phyloP scores from a whole-genome alignment of 2,329 filamentous ascomycete species.

The Aspergillus spinulosporus region DNA sequence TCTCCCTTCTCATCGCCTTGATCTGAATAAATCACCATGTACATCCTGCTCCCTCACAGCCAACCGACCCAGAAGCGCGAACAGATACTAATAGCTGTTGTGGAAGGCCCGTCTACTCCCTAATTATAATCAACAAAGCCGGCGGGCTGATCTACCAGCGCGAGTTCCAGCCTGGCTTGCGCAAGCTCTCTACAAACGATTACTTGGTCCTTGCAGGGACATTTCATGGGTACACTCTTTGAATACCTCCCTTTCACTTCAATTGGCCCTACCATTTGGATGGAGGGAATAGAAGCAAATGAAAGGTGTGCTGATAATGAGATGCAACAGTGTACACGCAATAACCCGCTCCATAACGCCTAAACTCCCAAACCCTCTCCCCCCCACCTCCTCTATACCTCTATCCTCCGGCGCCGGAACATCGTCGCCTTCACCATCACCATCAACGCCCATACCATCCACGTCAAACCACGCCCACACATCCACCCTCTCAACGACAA shows the following conservation, averaged over 20 bases:
- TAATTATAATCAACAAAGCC: slow-evolving; percentile 98
- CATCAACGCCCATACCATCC: background rate
- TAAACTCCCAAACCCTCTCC: slow-evolving; percentile 32
- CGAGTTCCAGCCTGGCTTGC: slow-evolving; percentile 82
- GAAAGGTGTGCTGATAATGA: background rate
- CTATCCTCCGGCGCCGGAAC: background rate
- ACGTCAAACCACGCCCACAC: background rate
- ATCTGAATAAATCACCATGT: slow-evolving; percentile 1
- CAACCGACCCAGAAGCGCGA: no score
- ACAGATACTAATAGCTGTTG: background rate
- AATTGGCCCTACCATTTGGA: background rate
- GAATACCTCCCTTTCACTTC: background rate
- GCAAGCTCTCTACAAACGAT: slow-evolving; percentile 90
- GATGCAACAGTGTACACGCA: slow-evolving; percentile 57
- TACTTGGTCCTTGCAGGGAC: slow-evolving; percentile 95
- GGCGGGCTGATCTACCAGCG: slow-evolving; percentile 95
- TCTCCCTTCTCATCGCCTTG: background rate
- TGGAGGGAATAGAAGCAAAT: background rate
- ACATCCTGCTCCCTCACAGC: background rate
- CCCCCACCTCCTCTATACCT: background rate
- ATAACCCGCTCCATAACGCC: slow-evolving; percentile 60
- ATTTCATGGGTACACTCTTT: slow-evolving; percentile 74
- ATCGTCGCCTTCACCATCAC: background rate
- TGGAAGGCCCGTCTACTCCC: slow-evolving; percentile 83
- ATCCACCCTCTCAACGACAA: slow-evolving; percentile 20